A percentile compares a stretch with the other conserved stretches of the same genome.
These are phyloP conservation scores for Blastomyces parvus DNA, from an alignment of 2,329 filamentous ascomycete species.

Conservation along the genomic window DNA sequence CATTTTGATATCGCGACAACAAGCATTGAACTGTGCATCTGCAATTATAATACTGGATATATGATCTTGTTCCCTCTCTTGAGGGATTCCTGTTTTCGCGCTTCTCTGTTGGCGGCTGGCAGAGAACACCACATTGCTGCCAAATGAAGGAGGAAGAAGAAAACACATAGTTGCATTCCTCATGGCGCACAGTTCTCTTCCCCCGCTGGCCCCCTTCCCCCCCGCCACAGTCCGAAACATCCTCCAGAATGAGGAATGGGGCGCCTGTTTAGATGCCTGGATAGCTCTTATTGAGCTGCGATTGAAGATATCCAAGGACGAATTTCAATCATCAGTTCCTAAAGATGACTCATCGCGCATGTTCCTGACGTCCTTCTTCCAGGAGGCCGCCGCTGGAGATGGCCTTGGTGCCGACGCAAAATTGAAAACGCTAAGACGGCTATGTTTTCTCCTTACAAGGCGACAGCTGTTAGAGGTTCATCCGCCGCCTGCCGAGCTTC, in stretches of 20 bases:
- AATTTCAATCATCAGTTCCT: constrained; percentile 45
- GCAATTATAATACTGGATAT: neutral
- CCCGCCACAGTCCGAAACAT: constrained; percentile 55
- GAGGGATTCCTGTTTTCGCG: neutral
- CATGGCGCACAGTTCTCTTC: constrained; percentile 35
- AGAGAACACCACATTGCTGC: neutral
- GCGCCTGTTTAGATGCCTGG: constrained; percentile 68
- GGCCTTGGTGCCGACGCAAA: constrained; percentile 27
- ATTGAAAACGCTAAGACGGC: constrained; percentile 48
- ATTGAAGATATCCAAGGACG: constrained; percentile 47
- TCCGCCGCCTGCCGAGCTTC: constrained; percentile 39
- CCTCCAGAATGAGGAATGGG: constrained; percentile 64
- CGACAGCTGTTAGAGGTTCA: constrained; percentile 44
- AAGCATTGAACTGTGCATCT: neutral
- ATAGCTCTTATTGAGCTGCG: constrained; percentile 56
- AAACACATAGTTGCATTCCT: neutral
- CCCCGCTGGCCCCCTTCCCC: constrained; percentile 70
- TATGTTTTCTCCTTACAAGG: constrained; percentile 55
- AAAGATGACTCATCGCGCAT: constrained; percentile 50
- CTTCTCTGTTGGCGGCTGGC: neutral
- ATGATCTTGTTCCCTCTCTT: neutral
- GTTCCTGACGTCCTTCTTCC: constrained; percentile 61
- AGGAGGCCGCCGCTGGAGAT: constrained; percentile 38
- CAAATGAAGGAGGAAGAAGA: neutral
- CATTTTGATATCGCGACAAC: neutral